A percentile compares a stretch with the other conserved stretches of the same genome.
phyloP scores from a whole-genome alignment of 306 rosid species.

The Fragaria nilgerrensis region DNA sequence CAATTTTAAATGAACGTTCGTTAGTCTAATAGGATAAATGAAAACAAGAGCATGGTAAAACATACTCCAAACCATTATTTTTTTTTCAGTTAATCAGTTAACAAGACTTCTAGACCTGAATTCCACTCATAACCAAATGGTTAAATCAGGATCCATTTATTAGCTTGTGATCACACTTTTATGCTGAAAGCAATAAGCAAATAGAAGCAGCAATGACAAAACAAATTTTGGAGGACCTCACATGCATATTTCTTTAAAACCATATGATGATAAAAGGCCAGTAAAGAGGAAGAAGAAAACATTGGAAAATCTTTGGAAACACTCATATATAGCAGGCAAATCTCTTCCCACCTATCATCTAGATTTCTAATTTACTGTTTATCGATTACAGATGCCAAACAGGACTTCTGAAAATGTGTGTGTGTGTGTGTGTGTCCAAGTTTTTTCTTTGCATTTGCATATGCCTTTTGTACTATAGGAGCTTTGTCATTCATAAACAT shows the following conservation, averaged over 20 bases:
- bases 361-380: not conserved
- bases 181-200: not conserved
- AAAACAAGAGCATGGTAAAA: not conserved
- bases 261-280: not conserved
- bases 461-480: not conserved
- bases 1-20: slow-evolving; percentile 30
- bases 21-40: slow-evolving; percentile 17
- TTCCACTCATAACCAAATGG: not conserved
- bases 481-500: not conserved
- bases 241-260: not conserved
- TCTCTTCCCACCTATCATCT: not conserved
- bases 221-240: slow-evolving; percentile 7
- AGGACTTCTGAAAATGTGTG: not conserved
- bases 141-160: not conserved
- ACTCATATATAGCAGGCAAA: not conserved
- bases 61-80: not conserved
- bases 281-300: not conserved
- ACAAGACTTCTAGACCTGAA: not conserved
- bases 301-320: not conserved
- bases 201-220: not conserved
- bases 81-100: not conserved
- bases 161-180: not conserved
- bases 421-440: not conserved
- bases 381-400: not conserved
- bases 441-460: not conserved